A percentile compares a stretch with the other conserved stretches of the same genome.
These are phyloP conservation scores for Crucihimalaya himalaica DNA, from an alignment of 345 rosid species.

Conservation along the genomic window DNA sequence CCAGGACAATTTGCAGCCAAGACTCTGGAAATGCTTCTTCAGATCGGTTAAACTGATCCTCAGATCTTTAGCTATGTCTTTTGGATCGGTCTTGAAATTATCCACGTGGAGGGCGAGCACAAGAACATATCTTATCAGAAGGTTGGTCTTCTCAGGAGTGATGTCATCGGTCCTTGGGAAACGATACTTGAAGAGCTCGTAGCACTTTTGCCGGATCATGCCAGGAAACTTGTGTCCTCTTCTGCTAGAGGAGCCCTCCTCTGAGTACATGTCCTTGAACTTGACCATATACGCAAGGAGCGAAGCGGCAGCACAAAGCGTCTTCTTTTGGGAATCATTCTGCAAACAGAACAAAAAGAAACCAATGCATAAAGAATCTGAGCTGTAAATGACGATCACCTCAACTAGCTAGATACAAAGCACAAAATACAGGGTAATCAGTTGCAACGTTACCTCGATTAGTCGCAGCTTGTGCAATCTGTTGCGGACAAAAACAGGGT, in stretches of 20 bases:
- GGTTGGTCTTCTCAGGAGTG: neutral
- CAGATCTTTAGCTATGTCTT: constrained; percentile 74
- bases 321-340: constrained; percentile 57
- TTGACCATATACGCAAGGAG: constrained; percentile 68
- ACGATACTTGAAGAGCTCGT: constrained; percentile 45
- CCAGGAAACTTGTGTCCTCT: constrained; percentile 53
- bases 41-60: constrained; percentile 47
- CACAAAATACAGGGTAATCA: neutral
- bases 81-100: constrained; percentile 56
- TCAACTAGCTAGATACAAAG: neutral
- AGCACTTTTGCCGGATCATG: constrained; percentile 56
- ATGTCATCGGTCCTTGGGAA: constrained; percentile 28
- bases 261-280: constrained; percentile 61
- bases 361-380: neutral
- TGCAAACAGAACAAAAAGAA: constrained; percentile 26
- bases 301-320: constrained; percentile 47
- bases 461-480: constrained; percentile 50
- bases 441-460: constrained; percentile 53
- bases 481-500: constrained; percentile 66
- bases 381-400: neutral
- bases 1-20: constrained; percentile 62
- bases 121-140: constrained; percentile 70
- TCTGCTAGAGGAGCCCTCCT: constrained; percentile 52
- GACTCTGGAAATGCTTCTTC: constrained; percentile 53
- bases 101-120: constrained; percentile 74